Percentiles rank a stretch among this genome's conserved stretches.
Evolutionary conservation across 306 rosid genomes (phyloP).

Genomic region (Castanospermum australe): DNA sequence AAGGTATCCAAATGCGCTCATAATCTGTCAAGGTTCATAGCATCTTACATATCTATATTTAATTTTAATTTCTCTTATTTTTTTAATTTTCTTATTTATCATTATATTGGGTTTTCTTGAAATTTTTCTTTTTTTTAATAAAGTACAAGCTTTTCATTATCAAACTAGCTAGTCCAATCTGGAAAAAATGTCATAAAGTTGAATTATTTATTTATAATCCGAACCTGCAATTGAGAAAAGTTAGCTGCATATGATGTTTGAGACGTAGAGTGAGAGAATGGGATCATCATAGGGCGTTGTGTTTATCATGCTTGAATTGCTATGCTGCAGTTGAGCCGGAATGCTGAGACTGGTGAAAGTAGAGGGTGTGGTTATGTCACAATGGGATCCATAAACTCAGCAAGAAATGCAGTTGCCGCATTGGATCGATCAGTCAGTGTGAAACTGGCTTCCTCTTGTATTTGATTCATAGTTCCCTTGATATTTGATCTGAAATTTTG

Average conservation of each 20-base stretch:
- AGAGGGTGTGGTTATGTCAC: slow-evolving; percentile 58
- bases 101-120: background rate
- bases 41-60: background rate
- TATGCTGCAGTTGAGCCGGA: slow-evolving; percentile 42
- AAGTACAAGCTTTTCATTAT: background rate
- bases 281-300: background rate
- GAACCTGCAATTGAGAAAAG: background rate
- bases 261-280: background rate
- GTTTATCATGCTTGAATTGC: background rate
- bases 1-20: too few relatives aligned
- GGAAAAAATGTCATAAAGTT: background rate
- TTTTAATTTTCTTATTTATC: background rate
- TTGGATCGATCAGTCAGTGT: slow-evolving; percentile 56
- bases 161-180: background rate
- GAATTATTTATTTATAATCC: background rate
- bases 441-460: slow-evolving; percentile 10
- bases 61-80: background rate
- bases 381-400: slow-evolving; percentile 44
- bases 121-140: background rate
- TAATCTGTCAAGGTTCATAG: background rate
- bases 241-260: background rate
- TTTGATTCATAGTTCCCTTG: background rate
- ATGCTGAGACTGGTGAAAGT: slow-evolving; percentile 53
- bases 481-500: background rate
- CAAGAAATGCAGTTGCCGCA: slow-evolving; percentile 48